A percentile compares a stretch with the other conserved stretches of the same genome.
Evolutionary conservation across 2,329 filamentous ascomycete species (phyloP).

Genomic region (Leptodontidium sp.): DNA sequence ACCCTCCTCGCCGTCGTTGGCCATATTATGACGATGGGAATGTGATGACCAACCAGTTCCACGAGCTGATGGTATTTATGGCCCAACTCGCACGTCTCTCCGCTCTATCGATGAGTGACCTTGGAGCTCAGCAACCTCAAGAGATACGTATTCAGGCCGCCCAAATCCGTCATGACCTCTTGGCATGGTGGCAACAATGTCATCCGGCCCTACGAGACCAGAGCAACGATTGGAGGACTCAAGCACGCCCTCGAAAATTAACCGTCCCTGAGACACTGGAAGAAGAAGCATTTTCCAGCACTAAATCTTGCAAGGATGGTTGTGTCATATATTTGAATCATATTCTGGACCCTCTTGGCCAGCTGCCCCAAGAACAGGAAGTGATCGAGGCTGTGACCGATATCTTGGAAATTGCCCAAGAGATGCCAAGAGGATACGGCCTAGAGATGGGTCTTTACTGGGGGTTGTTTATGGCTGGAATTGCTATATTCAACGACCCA

Average conservation of each 20-base stretch:
- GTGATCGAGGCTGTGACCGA: conserved; percentile 40
- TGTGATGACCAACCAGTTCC: conserved; percentile 42
- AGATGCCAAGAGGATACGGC: conserved; percentile 44
- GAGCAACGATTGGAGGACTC: conserved; percentile 42
- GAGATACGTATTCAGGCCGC: conserved; percentile 32
- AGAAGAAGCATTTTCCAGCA: conserved; percentile 44
- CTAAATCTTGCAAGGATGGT: conserved; percentile 41
- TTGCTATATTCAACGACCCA: conserved; percentile 42
- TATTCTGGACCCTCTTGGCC: conserved; percentile 42
- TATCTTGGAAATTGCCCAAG: conserved; percentile 43
- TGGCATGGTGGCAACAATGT: conserved; percentile 41
- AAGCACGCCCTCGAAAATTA: conserved; percentile 40
- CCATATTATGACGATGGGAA: conserved; percentile 44
- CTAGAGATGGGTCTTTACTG: conserved; percentile 46
- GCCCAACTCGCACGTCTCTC: conserved; percentile 43
- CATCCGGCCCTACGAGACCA: conserved; percentile 41
- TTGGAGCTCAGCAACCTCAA: conserved; percentile 32
- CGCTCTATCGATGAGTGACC: conserved; percentile 38
- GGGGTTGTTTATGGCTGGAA: conserved; percentile 45
- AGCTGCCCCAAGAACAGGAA: conserved; percentile 34
- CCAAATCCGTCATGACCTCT: conserved; percentile 36
- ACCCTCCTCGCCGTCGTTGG: conserved; percentile 33
- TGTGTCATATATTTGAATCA: conserved; percentile 45
- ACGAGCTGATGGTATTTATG: conserved; percentile 45
- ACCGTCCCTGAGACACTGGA: conserved; percentile 44